Evolutionary conservation across 2,329 filamentous ascomycete genomes (phyloP).

Genomic region (Ustulina deusta): DNA sequence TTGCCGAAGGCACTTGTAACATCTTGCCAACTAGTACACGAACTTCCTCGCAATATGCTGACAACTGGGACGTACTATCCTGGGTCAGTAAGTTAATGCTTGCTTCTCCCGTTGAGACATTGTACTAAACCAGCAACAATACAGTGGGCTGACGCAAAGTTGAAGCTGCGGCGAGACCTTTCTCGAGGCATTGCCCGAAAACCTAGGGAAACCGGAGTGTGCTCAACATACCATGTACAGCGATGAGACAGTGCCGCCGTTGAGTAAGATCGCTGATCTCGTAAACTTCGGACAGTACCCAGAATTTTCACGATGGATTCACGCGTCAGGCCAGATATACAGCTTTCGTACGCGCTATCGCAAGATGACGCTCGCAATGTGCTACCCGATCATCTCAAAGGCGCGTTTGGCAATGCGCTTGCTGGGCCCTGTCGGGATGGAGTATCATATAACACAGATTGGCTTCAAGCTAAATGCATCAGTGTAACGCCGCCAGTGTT

Average conservation of each 20-base stretch:
- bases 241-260: slow-evolving; percentile 47
- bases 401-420: slow-evolving; percentile 52
- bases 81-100: slow-evolving; percentile 44
- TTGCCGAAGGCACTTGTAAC: slow-evolving; percentile 51
- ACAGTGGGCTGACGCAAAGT: neutral
- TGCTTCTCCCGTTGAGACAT: neutral
- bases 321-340: slow-evolving; percentile 47
- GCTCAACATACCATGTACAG: slow-evolving; percentile 46
- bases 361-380: slow-evolving; percentile 47
- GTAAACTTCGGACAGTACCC: slow-evolving; percentile 46
- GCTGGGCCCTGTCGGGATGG: slow-evolving; percentile 50
- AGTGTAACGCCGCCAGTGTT: slow-evolving; percentile 52
- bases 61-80: slow-evolving; percentile 47
- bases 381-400: slow-evolving; percentile 46
- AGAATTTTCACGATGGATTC: slow-evolving; percentile 46
- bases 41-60: slow-evolving; percentile 46
- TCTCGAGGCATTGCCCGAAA: slow-evolving; percentile 45
- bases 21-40: slow-evolving; percentile 44
- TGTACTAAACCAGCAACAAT: neutral
- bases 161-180: slow-evolving; percentile 48
- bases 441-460: slow-evolving; percentile 39
- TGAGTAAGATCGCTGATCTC: slow-evolving; percentile 46
- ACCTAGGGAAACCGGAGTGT: slow-evolving; percentile 44
- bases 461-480: slow-evolving; percentile 51
- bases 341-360: slow-evolving; percentile 51